These are phyloP conservation scores for Helotiales sp. DNA, from an alignment of 2,329 filamentous ascomycete genomes.

Conservation along the genomic window DNA sequence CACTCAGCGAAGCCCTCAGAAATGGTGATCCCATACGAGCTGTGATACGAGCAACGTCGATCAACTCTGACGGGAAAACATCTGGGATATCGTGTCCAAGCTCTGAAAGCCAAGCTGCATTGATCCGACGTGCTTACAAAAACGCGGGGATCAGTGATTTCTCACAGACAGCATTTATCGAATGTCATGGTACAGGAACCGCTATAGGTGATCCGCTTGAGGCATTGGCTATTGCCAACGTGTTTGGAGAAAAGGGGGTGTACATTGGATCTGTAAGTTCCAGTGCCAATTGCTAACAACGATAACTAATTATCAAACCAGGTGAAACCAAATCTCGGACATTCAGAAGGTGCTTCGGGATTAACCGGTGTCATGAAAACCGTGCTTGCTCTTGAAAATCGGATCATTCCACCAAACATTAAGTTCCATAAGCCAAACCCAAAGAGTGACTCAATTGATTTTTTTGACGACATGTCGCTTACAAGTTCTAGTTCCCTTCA, in stretches of 20 bases:
- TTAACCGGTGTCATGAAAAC: conserved; percentile 30
- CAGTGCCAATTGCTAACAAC: not conserved
- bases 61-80: conserved; percentile 51
- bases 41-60: not conserved
- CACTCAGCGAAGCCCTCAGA: not conserved
- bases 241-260: conserved; percentile 9
- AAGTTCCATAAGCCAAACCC: conserved; percentile 18
- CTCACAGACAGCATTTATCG: conserved; percentile 13
- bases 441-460: conserved; percentile 26
- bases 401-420: conserved; percentile 18
- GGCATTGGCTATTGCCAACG: conserved; percentile 8
- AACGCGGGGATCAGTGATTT: conserved; percentile 8
- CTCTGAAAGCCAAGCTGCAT: conserved; percentile 39
- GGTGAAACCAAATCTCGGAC: conserved; percentile 37
- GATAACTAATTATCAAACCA: not conserved
- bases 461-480: conserved; percentile 25
- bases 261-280: conserved; percentile 28
- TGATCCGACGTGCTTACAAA: conserved; percentile 19
- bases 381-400: conserved; percentile 25
- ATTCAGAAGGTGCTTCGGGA: conserved; percentile 26
- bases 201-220: conserved; percentile 23
- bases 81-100: conserved; percentile 55
- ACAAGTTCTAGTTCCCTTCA: conserved; percentile 26
- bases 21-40: not conserved
- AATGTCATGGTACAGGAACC: conserved; percentile 23